These are phyloP conservation scores for Leucocoprinus leucothites DNA, from an alignment of 768 basidiomycete species.

Conservation along the genomic window DNA sequence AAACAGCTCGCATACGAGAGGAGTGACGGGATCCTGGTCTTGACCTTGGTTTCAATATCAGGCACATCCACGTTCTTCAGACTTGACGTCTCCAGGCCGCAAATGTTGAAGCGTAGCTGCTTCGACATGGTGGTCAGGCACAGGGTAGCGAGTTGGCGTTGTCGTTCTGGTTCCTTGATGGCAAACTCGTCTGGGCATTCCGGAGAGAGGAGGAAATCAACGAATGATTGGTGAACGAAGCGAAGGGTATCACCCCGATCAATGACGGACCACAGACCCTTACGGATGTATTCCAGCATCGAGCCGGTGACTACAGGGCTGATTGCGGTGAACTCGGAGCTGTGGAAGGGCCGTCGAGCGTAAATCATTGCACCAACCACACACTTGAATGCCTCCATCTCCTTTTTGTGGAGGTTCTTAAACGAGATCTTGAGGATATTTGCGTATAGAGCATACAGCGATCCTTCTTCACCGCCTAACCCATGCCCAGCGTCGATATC, in stretches of 20 bases:
- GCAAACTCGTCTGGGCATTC: constrained; percentile 15
- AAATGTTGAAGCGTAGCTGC: constrained; percentile 32
- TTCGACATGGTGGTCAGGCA: constrained; percentile 25
- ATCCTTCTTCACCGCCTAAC: too few relatives aligned
- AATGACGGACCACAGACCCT: constrained; percentile 20
- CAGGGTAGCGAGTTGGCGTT: constrained; percentile 18
- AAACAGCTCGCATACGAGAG: too few relatives aligned
- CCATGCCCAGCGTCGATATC: too few relatives aligned
- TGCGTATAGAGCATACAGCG: too few relatives aligned
- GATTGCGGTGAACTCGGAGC: constrained; percentile 10
- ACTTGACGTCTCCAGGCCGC: constrained; percentile 27
- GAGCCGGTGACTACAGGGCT: too few relatives aligned
- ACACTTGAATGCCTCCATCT: too few relatives aligned
- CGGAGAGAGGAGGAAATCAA: constrained; percentile 25
- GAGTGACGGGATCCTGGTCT: too few relatives aligned
- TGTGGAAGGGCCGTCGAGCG: constrained; percentile 19
- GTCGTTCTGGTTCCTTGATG: constrained; percentile 15
- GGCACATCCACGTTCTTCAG: constrained; percentile 24
- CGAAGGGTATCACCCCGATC: constrained; percentile 12
- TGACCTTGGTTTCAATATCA: too few relatives aligned
- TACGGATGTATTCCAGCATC: too few relatives aligned
- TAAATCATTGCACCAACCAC: constrained; percentile 20
- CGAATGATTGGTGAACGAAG: constrained; percentile 25
- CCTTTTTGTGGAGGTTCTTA: too few relatives aligned
- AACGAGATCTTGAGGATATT: too few relatives aligned